Percentiles rank a stretch among this genome's conserved stretches.
Conservation (phyloP, 2,329 filamentous ascomycete species). For the Colletotrichum sp. region DNA sequence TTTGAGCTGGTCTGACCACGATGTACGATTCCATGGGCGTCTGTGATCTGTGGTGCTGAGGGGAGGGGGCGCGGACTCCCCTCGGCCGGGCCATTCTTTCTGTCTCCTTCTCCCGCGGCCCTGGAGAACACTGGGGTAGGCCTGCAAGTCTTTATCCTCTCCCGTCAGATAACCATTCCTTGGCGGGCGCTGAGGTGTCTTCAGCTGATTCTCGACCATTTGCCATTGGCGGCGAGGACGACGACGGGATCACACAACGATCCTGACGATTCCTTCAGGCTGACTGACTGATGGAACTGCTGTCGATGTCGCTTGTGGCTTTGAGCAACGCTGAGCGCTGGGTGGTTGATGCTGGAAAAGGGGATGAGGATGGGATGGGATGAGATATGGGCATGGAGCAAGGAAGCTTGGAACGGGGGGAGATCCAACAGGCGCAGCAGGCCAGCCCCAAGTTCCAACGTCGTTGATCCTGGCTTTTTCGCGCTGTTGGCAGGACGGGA, state of each 20-base stretch:
- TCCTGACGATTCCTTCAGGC: neutral
- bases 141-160: conserved; percentile 2
- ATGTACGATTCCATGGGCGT: neutral
- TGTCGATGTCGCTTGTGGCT: neutral
- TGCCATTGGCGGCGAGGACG: neutral
- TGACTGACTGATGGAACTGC: neutral
- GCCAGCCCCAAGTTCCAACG: neutral
- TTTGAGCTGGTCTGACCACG: neutral
- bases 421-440: neutral
- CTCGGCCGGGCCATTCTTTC: neutral
- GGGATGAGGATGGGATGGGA: neutral
- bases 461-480: neutral
- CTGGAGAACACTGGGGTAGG: conserved; percentile 15
- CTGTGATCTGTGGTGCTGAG: neutral
- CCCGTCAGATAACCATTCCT: conserved; percentile 11
- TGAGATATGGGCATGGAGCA: neutral
- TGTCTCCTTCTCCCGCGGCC: neutral
- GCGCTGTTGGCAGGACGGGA: neutral
- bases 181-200: conserved; percentile 9
- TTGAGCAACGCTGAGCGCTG: neutral
- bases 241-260: neutral
- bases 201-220: neutral
- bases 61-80: neutral
- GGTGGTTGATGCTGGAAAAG: neutral
- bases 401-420: neutral